A percentile compares a stretch with the other conserved stretches of the same genome.
Evolutionary conservation across 2,329 filamentous ascomycete genomes (phyloP).

Genomic region (Fusarium mangiferae): DNA sequence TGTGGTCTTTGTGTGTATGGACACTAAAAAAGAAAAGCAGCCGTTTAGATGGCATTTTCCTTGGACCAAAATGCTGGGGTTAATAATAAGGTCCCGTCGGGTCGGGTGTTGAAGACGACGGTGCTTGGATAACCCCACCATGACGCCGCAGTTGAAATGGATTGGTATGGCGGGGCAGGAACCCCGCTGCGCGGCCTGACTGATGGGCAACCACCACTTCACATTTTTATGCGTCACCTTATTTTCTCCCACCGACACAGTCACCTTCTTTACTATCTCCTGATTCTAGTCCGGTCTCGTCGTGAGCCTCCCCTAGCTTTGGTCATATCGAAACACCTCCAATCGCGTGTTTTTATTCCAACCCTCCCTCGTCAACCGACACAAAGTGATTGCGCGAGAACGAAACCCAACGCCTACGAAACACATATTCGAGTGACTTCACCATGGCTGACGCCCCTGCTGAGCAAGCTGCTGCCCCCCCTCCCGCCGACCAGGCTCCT

Average conservation of each 20-base stretch:
- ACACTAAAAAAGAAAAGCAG: background rate
- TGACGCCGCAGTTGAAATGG: slow-evolving; percentile 35
- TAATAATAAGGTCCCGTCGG: background rate
- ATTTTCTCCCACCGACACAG: slow-evolving; percentile 35
- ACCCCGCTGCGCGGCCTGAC: slow-evolving; percentile 36
- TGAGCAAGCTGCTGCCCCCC: slow-evolving; percentile 28
- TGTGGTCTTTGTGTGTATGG: background rate
- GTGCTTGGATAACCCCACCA: slow-evolving; percentile 35
- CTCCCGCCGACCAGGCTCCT: slow-evolving; percentile 29
- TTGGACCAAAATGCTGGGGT: background rate
- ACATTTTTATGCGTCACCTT: slow-evolving; percentile 42
- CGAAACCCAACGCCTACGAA: slow-evolving; percentile 9
- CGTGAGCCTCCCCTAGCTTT: background rate
- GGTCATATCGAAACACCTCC: slow-evolving; percentile 15
- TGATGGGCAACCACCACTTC: slow-evolving; percentile 28
- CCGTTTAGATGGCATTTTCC: background rate
- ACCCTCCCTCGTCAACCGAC: slow-evolving; percentile 1
- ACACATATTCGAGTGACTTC: background rate
- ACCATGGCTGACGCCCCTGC: slow-evolving; percentile 39
- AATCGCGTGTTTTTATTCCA: slow-evolving; percentile 6
- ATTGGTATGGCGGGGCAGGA: slow-evolving; percentile 39
- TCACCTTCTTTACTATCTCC: slow-evolving; percentile 33
- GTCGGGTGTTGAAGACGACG: background rate
- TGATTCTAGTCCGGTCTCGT: slow-evolving; percentile 27
- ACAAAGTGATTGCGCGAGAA: slow-evolving; percentile 1